Evolutionary conservation across 257 asterid genomes (phyloP), one percentile per base, ranked within the genome.

Genomic region (Rubia yunnanensis): DNA sequence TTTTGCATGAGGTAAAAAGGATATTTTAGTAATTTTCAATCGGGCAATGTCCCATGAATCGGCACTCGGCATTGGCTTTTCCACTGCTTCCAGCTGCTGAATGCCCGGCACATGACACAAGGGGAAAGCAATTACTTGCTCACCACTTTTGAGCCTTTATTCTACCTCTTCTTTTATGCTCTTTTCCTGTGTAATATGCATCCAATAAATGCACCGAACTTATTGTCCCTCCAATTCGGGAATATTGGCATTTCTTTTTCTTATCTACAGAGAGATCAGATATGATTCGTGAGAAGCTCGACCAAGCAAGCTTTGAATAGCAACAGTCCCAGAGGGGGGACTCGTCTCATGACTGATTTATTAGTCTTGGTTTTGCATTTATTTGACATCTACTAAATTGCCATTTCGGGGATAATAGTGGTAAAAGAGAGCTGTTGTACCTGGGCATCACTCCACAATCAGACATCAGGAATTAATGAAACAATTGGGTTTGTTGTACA

Each of bases 41-140:
- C n/a, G n/a, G n/a, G n/a, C n/a, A n/a, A n/a, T n/a, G n/a, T n/a
- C n/a, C n/a, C n/a, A 26, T 34, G 36, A 36, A 39, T 4, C 15
- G 1, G 54, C 13, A 5, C n/a, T 10, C 11, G n/a, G 34, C 60
- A 13, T 2, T 36, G 44, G 44, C 11, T 27, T 48, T 30, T 48
- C 59, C 58, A 64, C 59, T 10, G 14, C 10, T 38, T 10, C 22
- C 53, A 61, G 52, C 69, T 64, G 68, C 68, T 24, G 3, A 54
- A 17, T 18, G 58, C 35, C 41, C 58, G 8, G 46, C 46, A 44
- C 17, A 15, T 44, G 52, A 44, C 15, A 7, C 5, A 64, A 28
- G 13, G 18, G 69, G 69, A 49, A 64, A n/a, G 59, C 22, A 48
- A 48, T 64, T 17, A 48, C 64, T 48, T 64, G 6, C 5, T 57